Percentiles rank a stretch among this genome's conserved stretches.
Evolutionary conservation across 768 basidiomycete genomes (phyloP).

Genomic region (Polyporus arcularius): DNA sequence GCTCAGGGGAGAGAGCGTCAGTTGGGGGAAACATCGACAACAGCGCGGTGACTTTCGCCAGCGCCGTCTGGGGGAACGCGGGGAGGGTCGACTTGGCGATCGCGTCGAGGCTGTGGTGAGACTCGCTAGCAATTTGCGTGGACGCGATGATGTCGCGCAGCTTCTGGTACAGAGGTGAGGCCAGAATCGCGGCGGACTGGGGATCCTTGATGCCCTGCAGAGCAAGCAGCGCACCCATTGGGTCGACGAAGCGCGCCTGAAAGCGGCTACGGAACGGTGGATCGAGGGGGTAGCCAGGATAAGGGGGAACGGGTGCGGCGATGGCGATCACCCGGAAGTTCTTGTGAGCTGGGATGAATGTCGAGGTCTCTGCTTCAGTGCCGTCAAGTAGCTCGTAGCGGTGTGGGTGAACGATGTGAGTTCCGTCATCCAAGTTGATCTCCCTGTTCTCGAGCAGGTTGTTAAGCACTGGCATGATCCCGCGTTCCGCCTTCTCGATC

Average conservation of each 20-base stretch:
- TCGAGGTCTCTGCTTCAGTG: constrained; percentile 10
- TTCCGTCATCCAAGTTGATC: constrained; percentile 73
- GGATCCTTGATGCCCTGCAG: constrained; percentile 28
- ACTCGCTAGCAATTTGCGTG: constrained; percentile 64
- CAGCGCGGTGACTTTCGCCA: constrained; percentile 51
- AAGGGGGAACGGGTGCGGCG: constrained; percentile 68
- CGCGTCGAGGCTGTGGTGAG: constrained; percentile 52
- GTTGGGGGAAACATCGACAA: constrained; percentile 52
- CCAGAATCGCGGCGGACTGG: constrained; percentile 4
- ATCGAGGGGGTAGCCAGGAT: constrained; percentile 64
- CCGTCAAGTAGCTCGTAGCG: constrained; percentile 52
- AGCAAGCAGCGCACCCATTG: constrained; percentile 52
- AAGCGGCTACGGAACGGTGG: constrained; percentile 71
- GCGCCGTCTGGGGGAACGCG: constrained; percentile 65
- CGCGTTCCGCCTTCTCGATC: constrained; percentile 71
- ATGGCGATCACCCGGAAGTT: constrained; percentile 71
- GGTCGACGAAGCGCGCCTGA: constrained; percentile 68
- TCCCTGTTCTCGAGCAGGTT: constrained; percentile 73
- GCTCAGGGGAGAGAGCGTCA: constrained; percentile 39
- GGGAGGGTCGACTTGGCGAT: constrained; percentile 55
- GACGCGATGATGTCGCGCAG: constrained; percentile 60
- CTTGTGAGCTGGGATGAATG: constrained; percentile 65
- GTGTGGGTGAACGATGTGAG: constrained; percentile 67
- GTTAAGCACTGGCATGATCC: constrained; percentile 72
- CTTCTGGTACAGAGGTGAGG: constrained; percentile 38